Evolutionary conservation across 495 filamentous ascomycete species (phyloP), one percentile per base, ranked within the genome.

Genomic region (Ramalina peruviana): DNA sequence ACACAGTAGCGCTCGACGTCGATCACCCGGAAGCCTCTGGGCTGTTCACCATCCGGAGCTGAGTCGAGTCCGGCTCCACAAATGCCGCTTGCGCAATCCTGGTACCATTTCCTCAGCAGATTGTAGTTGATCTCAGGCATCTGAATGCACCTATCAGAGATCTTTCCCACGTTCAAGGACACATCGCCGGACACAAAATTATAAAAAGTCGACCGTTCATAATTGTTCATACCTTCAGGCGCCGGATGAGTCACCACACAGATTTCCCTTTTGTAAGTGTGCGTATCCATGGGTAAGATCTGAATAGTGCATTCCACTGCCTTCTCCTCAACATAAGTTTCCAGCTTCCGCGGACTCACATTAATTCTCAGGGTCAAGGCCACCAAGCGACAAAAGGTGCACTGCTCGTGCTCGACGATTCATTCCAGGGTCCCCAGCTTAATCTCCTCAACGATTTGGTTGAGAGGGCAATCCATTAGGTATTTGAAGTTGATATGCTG

Each of bases 1-100:
- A 58, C n/a, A 41, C 55, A 54, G 15, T 36, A 26, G 1, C 6
- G 36, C 6, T 54, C 15, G 15, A 57, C 55, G 47, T 57, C 52
- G 10, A 57, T 54, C 19, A 54, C 27, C 7, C 53, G 53, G 43
- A 55, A 54, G 6, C 46, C 39, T 19, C 33, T 26, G 16, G 46
- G 46, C 26, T 44, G 23, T 27, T 30, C n/a, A 3, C 20, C 15
- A 13, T 30, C 40, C 3, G 12, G 36, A 7, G 20, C 25, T 9
- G 11, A n/a, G 9, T 15, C 23, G 36, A 19, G 36, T 4, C 17
- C 20, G 20, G 38, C 17, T 36, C 46, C 52, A 40, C 52, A 54
- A 13, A 25, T 13, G 11, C 52, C 52, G 27, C 40, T 33, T 9
- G 42, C 15, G 40, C 52, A 54, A 7, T 36, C 30, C 19, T 20